phyloP scores from a whole-genome alignment of 139 green algal genomes.

The Coccomyxa sp. region DNA sequence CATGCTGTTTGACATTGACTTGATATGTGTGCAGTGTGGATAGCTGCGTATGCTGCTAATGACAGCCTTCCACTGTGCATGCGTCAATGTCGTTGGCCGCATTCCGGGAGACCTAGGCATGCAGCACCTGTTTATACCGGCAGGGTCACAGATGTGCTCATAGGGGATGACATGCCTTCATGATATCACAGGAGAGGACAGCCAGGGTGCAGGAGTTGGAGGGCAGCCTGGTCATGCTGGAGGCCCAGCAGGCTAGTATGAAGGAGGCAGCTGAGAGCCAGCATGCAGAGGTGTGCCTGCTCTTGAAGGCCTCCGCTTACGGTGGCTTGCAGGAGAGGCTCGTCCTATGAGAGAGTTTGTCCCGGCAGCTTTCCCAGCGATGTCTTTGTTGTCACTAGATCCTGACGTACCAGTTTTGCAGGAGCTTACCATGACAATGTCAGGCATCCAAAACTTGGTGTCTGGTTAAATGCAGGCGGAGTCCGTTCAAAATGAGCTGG shows the following conservation, averaged over 20 bases:
- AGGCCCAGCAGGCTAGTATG: not conserved
- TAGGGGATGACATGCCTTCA: not conserved
- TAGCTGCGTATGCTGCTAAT: not conserved
- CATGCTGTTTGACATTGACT: no score
- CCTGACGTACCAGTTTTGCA: not conserved
- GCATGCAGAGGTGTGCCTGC: not conserved
- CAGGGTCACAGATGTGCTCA: not conserved
- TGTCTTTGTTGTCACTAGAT: no score
- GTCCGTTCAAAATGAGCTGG: not conserved
- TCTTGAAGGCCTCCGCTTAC: not conserved
- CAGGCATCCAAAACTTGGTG: not conserved
- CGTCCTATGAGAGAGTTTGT: not conserved
- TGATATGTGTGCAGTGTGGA: not conserved
- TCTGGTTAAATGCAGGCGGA: not conserved
- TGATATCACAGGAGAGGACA: not conserved
- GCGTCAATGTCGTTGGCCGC: not conserved
- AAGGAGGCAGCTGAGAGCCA: not conserved
- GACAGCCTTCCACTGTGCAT: not conserved
- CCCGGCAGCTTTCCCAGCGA: not conserved
- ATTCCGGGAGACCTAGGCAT: not conserved
- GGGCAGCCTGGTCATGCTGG: not conserved
- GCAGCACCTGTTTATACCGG: not conserved
- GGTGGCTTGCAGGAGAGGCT: not conserved
- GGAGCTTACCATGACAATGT: not conserved
- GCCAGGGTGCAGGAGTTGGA: slow-evolving; percentile 1